A percentile compares a stretch with the other conserved stretches of the same genome.
Conservation (phyloP, 257 asterid species). For the Primulina huaijiensis region DNA sequence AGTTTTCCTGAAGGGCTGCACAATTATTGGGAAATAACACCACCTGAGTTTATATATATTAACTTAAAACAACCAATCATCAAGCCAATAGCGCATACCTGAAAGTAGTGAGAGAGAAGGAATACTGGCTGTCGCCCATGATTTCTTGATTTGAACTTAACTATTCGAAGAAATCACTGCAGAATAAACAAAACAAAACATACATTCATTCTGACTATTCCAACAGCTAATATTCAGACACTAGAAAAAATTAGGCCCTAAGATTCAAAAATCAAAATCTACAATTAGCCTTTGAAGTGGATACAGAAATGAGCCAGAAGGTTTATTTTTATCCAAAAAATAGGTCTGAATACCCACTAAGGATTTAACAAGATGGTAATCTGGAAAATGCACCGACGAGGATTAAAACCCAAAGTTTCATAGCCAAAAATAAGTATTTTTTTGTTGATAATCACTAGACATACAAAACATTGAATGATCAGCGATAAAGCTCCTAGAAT, state of each 20-base stretch:
- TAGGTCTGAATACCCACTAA: not conserved
- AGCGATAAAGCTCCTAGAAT: not conserved
- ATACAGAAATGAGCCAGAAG: not conserved
- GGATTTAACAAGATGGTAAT: not conserved
- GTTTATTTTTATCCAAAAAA: not conserved
- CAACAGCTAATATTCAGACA: not conserved
- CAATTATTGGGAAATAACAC: slow-evolving; percentile 10
- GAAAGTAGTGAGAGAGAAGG: slow-evolving; percentile 98
- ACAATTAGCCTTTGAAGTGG: not conserved
- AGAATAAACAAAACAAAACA: not conserved
- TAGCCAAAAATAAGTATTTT: no score
- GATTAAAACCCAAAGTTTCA: not conserved
- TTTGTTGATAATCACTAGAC: no score
- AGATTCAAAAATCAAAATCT: not conserved
- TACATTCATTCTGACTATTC: not conserved
- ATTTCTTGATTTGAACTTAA: slow-evolving; percentile 21
- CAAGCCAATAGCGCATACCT: slow-evolving; percentile 45
- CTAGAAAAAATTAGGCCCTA: not conserved
- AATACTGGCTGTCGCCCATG: slow-evolving; percentile 99
- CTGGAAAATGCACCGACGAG: not conserved
- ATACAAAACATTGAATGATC: not conserved
- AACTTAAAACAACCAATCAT: slow-evolving; percentile 4
- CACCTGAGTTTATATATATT: slow-evolving; percentile 7
- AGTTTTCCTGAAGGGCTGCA: slow-evolving; percentile 96
- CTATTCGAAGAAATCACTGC: slow-evolving; percentile 16